Evolutionary conservation across 768 basidiomycete genomes (phyloP).

Genomic region (Pseudohyphozyma bogoriensis): DNA sequence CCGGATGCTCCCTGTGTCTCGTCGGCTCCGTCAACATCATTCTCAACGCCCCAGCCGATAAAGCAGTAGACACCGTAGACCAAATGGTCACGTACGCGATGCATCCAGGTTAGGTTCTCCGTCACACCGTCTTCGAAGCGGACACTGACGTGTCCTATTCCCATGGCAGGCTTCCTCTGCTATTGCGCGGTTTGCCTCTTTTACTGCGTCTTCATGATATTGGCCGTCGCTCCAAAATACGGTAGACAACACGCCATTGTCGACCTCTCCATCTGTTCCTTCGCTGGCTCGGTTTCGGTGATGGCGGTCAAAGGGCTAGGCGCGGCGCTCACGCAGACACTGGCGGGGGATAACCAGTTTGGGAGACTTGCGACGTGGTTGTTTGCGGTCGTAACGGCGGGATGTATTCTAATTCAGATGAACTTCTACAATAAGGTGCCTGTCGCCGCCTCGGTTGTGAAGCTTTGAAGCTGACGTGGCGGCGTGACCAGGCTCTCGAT

Average conservation of each 20-base stretch:
- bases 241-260: background rate
- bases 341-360: background rate
- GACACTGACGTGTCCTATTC: no score
- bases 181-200: background rate
- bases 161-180: background rate
- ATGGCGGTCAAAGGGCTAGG: background rate
- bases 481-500: slow-evolving; percentile 14
- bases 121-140: background rate
- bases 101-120: background rate
- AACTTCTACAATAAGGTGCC: no score
- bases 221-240: background rate
- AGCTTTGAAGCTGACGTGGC: no score
- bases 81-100: background rate
- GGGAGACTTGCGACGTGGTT: background rate
- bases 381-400: background rate
- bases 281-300: background rate
- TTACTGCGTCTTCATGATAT: background rate
- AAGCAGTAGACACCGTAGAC: background rate
- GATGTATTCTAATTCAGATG: no score
- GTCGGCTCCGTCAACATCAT: background rate
- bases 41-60: background rate
- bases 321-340: background rate
- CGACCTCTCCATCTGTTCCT: background rate
- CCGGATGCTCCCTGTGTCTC: background rate
- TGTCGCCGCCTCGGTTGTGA: no score